Evolutionary conservation across 176 grass and related monocot species (phyloP).

Genomic region (sorghum (Sorghum bicolor)): DNA sequence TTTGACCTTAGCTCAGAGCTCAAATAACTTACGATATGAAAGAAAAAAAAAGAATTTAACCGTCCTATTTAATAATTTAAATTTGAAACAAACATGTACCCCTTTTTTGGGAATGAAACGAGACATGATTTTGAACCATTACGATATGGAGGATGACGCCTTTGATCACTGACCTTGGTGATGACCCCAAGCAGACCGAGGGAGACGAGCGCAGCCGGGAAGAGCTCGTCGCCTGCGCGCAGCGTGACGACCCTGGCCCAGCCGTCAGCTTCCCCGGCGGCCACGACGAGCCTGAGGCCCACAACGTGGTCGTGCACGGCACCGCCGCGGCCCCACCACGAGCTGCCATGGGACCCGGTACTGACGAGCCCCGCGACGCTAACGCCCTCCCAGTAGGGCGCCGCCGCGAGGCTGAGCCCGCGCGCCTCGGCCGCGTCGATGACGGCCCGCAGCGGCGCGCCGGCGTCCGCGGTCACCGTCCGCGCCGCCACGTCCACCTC

Average conservation of each 20-base stretch:
- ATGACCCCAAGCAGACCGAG: conserved; percentile 71
- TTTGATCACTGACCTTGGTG: conserved; percentile 49
- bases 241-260: conserved; percentile 51
- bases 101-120: background rate
- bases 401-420: conserved; percentile 62
- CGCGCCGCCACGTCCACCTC: conserved; percentile 34
- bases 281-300: conserved; percentile 49
- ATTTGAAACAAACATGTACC: no score
- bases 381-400: conserved; percentile 83
- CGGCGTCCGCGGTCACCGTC: conserved; percentile 63
- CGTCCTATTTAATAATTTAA: no score
- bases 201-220: conserved; percentile 68
- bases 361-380: conserved; percentile 69
- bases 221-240: conserved; percentile 43
- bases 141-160: background rate
- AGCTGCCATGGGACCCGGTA: conserved; percentile 85
- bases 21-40: background rate
- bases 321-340: conserved; percentile 75
- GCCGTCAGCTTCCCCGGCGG: conserved; percentile 25
- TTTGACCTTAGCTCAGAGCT: background rate
- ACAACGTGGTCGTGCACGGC: conserved; percentile 75
- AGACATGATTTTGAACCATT: background rate
- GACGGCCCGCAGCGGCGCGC: conserved; percentile 54
- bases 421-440: conserved; percentile 59
- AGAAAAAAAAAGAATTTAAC: background rate